Evolutionary conservation across 2,329 filamentous ascomycete species (phyloP).

Genomic region (Fusarium lyarnte): DNA sequence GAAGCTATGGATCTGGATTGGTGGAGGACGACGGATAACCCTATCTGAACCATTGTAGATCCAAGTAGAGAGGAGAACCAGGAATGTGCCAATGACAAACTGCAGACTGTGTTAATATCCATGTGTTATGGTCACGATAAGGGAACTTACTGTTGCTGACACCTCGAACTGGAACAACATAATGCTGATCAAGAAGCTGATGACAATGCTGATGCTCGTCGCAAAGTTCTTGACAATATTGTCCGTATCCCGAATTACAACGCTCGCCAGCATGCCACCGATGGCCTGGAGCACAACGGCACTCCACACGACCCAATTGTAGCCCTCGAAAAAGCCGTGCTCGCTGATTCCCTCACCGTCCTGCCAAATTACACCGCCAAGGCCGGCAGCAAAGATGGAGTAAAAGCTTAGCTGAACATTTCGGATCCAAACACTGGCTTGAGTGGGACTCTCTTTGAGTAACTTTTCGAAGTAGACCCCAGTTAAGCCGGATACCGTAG

Average conservation of each 20-base stretch:
- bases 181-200: conserved; percentile 87
- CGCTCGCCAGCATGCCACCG: conserved; percentile 79
- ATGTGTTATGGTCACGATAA: not conserved
- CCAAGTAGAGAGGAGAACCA: conserved; percentile 85
- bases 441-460: conserved; percentile 81
- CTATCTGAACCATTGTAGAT: conserved; percentile 79
- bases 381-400: conserved; percentile 87
- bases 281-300: conserved; percentile 84
- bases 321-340: conserved; percentile 93
- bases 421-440: conserved; percentile 87
- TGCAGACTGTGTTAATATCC: conserved; percentile 49
- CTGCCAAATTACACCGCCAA: conserved; percentile 86
- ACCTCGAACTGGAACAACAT: conserved; percentile 85
- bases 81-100: conserved; percentile 82
- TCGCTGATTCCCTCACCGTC: conserved; percentile 86
- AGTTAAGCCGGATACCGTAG: conserved; percentile 82
- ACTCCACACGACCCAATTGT: conserved; percentile 91
- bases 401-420: conserved; percentile 97
- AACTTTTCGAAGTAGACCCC: conserved; percentile 93
- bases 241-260: conserved; percentile 54
- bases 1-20: conserved; percentile 75
- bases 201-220: conserved; percentile 88
- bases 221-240: conserved; percentile 96
- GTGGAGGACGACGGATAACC: conserved; percentile 64
- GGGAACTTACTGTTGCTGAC: conserved; percentile 71